These are phyloP conservation scores for Backusella morwellensis DNA, from an alignment of 192 early-diverging fungal genomes.

Conservation along the genomic window DNA sequence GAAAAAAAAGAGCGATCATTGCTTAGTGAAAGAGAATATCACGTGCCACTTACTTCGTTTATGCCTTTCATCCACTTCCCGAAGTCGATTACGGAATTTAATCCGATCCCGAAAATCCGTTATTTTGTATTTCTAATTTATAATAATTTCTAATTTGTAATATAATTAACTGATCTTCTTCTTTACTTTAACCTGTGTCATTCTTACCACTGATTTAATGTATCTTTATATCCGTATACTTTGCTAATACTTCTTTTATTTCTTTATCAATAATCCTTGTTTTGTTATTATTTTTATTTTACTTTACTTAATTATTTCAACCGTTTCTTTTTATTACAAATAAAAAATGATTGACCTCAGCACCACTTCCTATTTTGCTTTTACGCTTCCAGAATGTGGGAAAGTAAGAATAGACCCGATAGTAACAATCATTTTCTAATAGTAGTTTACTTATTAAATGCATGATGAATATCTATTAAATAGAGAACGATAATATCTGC, in stretches of 20 bases:
- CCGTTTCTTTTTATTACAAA: background rate
- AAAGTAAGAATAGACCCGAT: background rate
- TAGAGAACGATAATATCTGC: background rate
- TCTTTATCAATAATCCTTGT: no score
- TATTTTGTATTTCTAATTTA: background rate
- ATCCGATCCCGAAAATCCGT: background rate
- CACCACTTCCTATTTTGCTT: background rate
- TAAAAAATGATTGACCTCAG: background rate
- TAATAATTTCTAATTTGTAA: background rate
- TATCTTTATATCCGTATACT: background rate
- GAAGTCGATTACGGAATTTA: background rate
- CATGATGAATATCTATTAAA: background rate
- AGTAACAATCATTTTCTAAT: background rate
- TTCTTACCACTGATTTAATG: background rate
- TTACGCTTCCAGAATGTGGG: background rate
- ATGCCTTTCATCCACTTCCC: background rate
- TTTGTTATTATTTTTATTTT: background rate
- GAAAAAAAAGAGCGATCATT: background rate
- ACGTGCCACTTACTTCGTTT: background rate
- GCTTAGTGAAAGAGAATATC: background rate
- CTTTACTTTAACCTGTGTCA: background rate
- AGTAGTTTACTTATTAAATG: background rate
- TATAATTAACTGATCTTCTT: background rate
- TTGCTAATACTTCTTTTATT: background rate
- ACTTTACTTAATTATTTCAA: background rate